phyloP scores from a whole-genome alignment of 371 early-diverging fungal species.

The Saksenaea vasiformis region DNA sequence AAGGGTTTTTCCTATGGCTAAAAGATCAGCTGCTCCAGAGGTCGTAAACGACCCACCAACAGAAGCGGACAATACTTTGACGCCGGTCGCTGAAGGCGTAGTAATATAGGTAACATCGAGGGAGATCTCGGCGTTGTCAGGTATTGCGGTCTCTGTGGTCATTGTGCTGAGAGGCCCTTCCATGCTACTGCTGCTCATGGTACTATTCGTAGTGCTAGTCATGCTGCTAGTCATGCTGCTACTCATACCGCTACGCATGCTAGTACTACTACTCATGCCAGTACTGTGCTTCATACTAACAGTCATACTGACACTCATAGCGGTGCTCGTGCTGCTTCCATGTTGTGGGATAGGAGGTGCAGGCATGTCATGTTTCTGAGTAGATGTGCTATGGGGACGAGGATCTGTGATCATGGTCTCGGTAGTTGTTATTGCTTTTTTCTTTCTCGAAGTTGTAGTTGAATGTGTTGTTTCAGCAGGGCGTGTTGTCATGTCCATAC shows the following conservation, averaged over 20 bases:
- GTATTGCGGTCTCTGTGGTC: background rate
- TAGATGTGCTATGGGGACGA: too few relatives aligned
- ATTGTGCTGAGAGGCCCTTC: background rate
- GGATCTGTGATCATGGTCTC: background rate
- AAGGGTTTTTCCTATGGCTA: slow-evolving; percentile 10
- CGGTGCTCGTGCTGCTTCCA: too few relatives aligned
- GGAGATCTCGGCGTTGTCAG: background rate
- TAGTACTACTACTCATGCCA: too few relatives aligned
- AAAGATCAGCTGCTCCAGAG: slow-evolving; percentile 2
- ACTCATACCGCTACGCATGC: too few relatives aligned
- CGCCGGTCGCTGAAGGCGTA: background rate
- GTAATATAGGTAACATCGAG: too few relatives aligned
- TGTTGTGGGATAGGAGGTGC: too few relatives aligned
- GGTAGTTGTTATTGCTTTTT: background rate
- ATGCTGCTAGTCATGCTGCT: background rate
- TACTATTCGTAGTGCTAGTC: background rate
- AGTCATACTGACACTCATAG: too few relatives aligned
- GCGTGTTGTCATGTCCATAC: too few relatives aligned
- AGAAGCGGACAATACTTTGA: background rate
- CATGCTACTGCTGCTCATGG: background rate
- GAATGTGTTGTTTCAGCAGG: background rate
- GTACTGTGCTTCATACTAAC: too few relatives aligned
- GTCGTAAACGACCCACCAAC: background rate
- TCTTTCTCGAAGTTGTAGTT: background rate
- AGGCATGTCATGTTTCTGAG: too few relatives aligned